Evolutionary conservation across 768 basidiomycete species (phyloP), one percentile per base, ranked within the genome.

Genomic region (Hericium alpestre): DNA sequence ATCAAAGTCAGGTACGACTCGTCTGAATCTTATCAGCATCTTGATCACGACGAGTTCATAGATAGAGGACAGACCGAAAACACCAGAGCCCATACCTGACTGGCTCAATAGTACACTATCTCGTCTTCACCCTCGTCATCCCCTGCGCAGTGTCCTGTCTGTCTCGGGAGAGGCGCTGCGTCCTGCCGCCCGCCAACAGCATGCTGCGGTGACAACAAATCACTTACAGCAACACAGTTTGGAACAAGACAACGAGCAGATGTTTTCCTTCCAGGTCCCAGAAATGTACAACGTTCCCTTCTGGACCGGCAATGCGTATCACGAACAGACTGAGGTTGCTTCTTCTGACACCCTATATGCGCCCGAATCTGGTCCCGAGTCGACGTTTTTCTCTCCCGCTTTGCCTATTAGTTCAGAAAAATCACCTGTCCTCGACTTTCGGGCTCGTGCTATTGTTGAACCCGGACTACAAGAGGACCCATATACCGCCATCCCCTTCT

Each of bases 51-150:
- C 25, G 6, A 6, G 3, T 27, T 27, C 25, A 27, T 27, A 27
- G 6, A 12, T 46, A 7, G 46, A 48, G 56, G 53, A n/a, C 37
- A 16, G 10, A 32, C 46, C 41, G 20, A 37, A 65, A 64, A 57
- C 61, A 55, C 51, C 49, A 57, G 57, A 69, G 43, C 61, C 71
- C 4, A 69, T 85, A 22, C 84, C 84, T 3, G 63, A 65, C 23
- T 87, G 85, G 85, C 74, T 86, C 13, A 71, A 72, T 23, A 65
- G 70, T 40, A 81, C 82, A 4, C 76, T 87, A 53, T 71, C 70
- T 49, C 72, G 72, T 22, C 70, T 86, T 18, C 65, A 72, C 12
- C 61, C 69, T 15, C 67, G 71, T 37, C 76, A 83, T 64, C 80
- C 80, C 38, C 64, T 82, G 9, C 74, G 79, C 10, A 61, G 72